phyloP scores from a whole-genome alignment of 768 basidiomycete species.

The Mycena amicta region DNA sequence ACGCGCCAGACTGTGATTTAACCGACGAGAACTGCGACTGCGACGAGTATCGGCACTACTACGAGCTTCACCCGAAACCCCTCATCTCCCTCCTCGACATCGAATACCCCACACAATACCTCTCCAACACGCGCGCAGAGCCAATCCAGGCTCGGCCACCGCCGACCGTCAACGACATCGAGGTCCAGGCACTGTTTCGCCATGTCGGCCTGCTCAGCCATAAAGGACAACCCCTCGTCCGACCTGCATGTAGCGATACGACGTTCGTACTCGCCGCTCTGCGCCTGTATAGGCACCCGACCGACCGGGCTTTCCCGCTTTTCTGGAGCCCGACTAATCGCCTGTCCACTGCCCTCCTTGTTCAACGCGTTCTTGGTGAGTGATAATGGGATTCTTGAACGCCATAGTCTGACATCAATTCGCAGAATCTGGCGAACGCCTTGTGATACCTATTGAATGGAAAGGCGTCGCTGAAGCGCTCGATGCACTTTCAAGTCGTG shows the following conservation, averaged over 20 bases:
- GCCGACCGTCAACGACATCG: background rate
- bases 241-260: conserved; percentile 36
- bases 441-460: conserved; percentile 12
- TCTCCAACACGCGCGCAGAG: background rate
- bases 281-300: conserved; percentile 55
- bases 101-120: background rate
- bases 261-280: conserved; percentile 64
- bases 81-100: background rate
- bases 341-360: conserved; percentile 49
- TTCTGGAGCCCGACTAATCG: conserved; percentile 61
- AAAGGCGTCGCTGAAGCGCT: background rate
- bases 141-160: background rate
- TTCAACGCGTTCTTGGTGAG: conserved; percentile 59
- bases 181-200: background rate
- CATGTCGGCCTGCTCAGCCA: background rate
- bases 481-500: background rate
- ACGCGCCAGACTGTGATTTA: background rate
- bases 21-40: background rate
- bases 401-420: background rate
- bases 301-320: conserved; percentile 62
- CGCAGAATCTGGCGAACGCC: conserved; percentile 10
- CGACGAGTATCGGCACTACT: background rate
- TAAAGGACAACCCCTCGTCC: background rate
- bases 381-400: no score
- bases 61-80: background rate